Percentiles rank a stretch among this genome's conserved stretches.
These are phyloP conservation scores for Gossypium lobatum DNA, from an alignment of 441 rosid species.

Conservation along the genomic window DNA sequence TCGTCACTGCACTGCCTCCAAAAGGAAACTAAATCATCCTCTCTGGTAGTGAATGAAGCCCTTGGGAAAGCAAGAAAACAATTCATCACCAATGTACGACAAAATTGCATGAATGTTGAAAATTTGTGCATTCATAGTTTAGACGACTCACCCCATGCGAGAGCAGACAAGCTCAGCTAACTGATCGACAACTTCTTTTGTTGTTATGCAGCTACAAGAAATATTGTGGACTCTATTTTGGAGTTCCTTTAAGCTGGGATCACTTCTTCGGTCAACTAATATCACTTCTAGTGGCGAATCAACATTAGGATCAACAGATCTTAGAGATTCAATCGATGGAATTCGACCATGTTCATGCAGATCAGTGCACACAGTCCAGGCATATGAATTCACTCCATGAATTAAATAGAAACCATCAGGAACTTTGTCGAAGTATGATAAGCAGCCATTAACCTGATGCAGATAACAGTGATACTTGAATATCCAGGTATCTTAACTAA, in stretches of 20 bases:
- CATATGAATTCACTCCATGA: constrained; percentile 82
- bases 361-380: constrained; percentile 91
- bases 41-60: constrained; percentile 60
- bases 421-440: constrained; percentile 83
- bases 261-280: constrained; percentile 67
- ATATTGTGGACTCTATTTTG: constrained; percentile 68
- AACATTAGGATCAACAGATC: constrained; percentile 59
- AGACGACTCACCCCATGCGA: constrained; percentile 78
- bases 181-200: constrained; percentile 88
- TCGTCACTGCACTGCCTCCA: constrained; percentile 82
- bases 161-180: constrained; percentile 88
- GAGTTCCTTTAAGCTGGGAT: constrained; percentile 75
- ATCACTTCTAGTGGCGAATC: constrained; percentile 73
- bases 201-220: constrained; percentile 64
- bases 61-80: constrained; percentile 37
- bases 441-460: constrained; percentile 87
- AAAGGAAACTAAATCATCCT: constrained; percentile 53
- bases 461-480: constrained; percentile 14
- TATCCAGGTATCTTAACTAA: background rate
- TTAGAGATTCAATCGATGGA: constrained; percentile 79
- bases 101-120: constrained; percentile 13
- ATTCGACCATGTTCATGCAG: constrained; percentile 73
- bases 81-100: constrained; percentile 12
- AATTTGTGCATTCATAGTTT: constrained; percentile 13
- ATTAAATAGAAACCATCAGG: constrained; percentile 96